Evolutionary conservation across 2,329 filamentous ascomycete species (phyloP), one percentile per base, ranked within the genome.

Genomic region (Pochonia chlamydosporia): DNA sequence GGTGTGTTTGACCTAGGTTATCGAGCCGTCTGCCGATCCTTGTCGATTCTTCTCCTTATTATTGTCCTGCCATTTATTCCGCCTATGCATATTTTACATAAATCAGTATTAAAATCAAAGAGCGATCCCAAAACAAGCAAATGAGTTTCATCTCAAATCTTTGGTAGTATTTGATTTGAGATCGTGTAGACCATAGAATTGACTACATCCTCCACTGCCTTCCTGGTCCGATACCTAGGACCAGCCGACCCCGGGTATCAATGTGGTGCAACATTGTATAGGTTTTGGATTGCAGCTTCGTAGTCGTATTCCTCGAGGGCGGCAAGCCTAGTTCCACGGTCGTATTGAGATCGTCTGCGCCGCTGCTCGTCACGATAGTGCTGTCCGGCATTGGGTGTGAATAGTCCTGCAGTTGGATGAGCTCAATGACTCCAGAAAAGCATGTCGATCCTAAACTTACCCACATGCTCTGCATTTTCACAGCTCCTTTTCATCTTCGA

Each of bases 401-500:
- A 95, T 0, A 95, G 76, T 0, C 85, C 85, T 88, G 37, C 11
- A n/a, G 10, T 40, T 10, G n/a, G 8, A 21, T 39, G 10, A 56
- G 33, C 6, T 43, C 7, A 14, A 18, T 18, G 3, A 21, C 7
- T 30, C 8, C 35, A 26, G 14, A 25, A 43, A 16, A 37, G 10
- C 8, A 18, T 21, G 3, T 39, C 16, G 26, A 16, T n/a, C 21
- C 40, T 14, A 30, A 47, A 75, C 84, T 64, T 63, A 82, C 90
- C 90, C 55, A 92, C 82, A 59, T 89, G 84, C 61, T 89, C 85
- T 2, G 89, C 89, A 62, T 93, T 95, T 62, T 95, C 87, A 50
- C 87, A 85, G 55, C 87, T 93, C 50, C 90, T 80, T 68, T 89
- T 86, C 75, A 93, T 85, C 70, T 96, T 96, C 1, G 86, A 87